Evolutionary conservation across 805 yeast genomes (phyloP), one percentile per base, ranked within the genome.

Genomic region (Ascoidea tarda): DNA sequence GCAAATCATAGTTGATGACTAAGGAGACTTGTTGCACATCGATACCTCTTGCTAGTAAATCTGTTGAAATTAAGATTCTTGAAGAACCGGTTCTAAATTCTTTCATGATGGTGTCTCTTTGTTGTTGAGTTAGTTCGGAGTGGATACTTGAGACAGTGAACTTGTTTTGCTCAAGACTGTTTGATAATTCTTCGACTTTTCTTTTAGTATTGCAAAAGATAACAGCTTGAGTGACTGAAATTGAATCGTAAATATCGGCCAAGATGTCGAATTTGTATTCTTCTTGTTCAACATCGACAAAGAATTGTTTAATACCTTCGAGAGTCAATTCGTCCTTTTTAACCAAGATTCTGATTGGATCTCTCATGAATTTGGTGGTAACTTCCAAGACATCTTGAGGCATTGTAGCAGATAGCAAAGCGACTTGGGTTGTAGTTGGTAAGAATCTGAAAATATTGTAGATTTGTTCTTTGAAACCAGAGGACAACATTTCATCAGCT

Each of bases 1-100:
- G 97, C 62, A 90, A 72, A 70, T 90, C 98, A 73, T 88, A 90
- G 76, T 90, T 90, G 59, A 90, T 87, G 58, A 90, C 98, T 60
- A 91, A 77, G 38, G 96, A 88, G 54, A 90, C 96, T 73, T 90
- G 98, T 74, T 90, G 98, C 52, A 90, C 96, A 73, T 90, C 98
- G 60, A 90, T 90, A 71, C 98, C 98, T 72, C 98, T 82, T 46
- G 98, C 97, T 82, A 90, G 87, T 58, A 90, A 86, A 70, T 90
- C 97, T 52, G 98, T 90, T 45, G 96, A 79, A 60, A 90, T 91
- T 65, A 91, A 75, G 52, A 91, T 91, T 67, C 98, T 80, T 45
- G 97, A 87, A 57, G 88, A 83, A 54, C 98, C 98, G 51, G 89
- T 79, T 69, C 99, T 79, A 74, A 91, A 91, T 71, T 91, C 97